A percentile compares a stretch with the other conserved stretches of the same genome.
These are phyloP conservation scores for Epichloe festucae DNA, from an alignment of 2,329 filamentous ascomycete species.

Conservation along the genomic window DNA sequence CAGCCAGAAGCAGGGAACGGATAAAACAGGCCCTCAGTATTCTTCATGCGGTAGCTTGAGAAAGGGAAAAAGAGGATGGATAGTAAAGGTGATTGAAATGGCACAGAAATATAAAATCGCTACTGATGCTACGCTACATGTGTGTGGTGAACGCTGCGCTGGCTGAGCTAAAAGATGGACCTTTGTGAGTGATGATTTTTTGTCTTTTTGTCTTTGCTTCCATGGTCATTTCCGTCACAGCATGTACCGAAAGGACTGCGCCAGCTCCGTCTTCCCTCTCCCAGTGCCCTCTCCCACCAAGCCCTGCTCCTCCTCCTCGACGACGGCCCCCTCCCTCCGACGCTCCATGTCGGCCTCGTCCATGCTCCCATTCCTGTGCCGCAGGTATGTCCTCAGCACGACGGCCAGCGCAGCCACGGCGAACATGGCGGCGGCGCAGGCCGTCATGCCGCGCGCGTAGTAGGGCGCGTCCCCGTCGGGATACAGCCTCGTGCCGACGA, in stretches of 20 bases:
- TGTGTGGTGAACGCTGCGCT: too few species aligned
- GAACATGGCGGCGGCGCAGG: constrained; percentile 50
- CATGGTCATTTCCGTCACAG: constrained; percentile 15
- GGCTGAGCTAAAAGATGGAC: too few species aligned
- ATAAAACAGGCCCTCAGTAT: neutral
- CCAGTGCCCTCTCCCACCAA: constrained; percentile 18
- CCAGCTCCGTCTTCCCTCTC: constrained; percentile 9
- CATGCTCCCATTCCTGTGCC: constrained; percentile 34
- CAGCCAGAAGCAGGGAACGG: neutral
- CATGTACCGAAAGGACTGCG: constrained; percentile 32
- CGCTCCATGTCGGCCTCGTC: constrained; percentile 22
- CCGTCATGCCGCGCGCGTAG: constrained; percentile 49
- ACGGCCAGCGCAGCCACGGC: constrained; percentile 43
- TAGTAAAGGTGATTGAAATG: too few species aligned
- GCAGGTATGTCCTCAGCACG: constrained; percentile 39
- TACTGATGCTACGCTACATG: too few species aligned
- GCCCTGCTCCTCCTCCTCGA: constrained; percentile 28
- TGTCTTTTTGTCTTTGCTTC: neutral
- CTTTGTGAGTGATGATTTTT: too few species aligned
- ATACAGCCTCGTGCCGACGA: constrained; percentile 55
- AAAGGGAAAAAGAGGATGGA: too few species aligned
- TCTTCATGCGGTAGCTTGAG: too few species aligned
- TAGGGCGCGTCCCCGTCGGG: constrained; percentile 46
- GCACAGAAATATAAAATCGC: too few species aligned
- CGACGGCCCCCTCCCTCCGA: constrained; percentile 9